These are phyloP conservation scores for Fomitopsis pinicola DNA, from an alignment of 1,284 basidiomycete species.

Conservation along the genomic window DNA sequence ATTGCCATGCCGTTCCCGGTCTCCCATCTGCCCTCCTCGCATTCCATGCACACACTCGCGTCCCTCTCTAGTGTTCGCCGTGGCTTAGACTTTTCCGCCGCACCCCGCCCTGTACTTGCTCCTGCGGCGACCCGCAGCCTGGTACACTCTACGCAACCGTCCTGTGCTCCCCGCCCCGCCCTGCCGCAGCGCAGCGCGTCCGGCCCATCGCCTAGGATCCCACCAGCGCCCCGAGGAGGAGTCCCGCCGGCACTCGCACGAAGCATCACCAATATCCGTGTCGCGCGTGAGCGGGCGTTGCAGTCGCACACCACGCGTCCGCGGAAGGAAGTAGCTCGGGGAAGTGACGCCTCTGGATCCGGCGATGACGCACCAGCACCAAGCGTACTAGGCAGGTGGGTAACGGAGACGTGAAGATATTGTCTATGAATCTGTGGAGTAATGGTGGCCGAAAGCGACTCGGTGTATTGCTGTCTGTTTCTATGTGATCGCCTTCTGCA, in stretches of 20 bases:
- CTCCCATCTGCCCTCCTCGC: not conserved
- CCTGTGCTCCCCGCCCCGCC: not conserved
- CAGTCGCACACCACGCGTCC: not conserved
- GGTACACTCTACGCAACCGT: not conserved
- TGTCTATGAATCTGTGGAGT: too few relatives aligned
- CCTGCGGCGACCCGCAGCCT: not conserved
- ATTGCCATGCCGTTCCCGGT: not conserved
- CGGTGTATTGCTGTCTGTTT: too few relatives aligned
- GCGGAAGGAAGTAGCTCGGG: not conserved
- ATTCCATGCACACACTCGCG: not conserved
- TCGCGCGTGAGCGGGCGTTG: constrained; percentile 8
- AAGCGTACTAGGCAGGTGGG: constrained; percentile 3
- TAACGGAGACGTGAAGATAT: not conserved
- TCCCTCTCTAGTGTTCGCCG: not conserved
- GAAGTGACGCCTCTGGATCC: not conserved
- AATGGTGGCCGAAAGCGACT: too few relatives aligned
- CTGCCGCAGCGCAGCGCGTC: not conserved
- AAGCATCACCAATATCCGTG: constrained; percentile 8
- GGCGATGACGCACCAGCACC: not conserved
- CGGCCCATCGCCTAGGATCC: not conserved
- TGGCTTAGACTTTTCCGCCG: not conserved
- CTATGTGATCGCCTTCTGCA: too few relatives aligned
- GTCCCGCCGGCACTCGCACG: constrained; percentile 9
- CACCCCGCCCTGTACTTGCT: not conserved
- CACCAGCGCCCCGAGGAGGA: constrained; percentile 7